Evolutionary conservation across 2,329 filamentous ascomycete species (phyloP), one percentile per base, ranked within the genome.

Genomic region (Macrophomina phaseolina): DNA sequence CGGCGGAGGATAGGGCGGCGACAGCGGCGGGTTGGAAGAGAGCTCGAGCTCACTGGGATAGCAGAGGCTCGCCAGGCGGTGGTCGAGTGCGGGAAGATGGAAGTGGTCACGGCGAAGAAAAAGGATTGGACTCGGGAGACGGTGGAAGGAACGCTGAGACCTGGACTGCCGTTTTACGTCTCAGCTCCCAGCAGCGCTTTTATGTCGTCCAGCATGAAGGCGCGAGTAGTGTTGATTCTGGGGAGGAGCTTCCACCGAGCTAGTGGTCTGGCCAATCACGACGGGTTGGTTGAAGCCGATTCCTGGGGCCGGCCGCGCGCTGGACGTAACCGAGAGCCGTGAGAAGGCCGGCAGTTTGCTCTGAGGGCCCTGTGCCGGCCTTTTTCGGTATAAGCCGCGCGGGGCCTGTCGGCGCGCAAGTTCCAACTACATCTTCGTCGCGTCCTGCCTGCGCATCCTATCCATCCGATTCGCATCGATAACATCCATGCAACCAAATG

Each of bases 271-370:
- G 51, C 63, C 63, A 65, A 65, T 65, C 52, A 65, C 16, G 4
- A 42, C 1, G 23, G 18, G 34, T 4, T 46, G 18, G 32, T 23
- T n/a, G 63, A 40, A 58, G 63, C 63, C 63, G 63, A 48, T 23
- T 48, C 32, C 46, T 46, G 51, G 53, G 53, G 23, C 63, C 63
- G 63, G 58, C 30, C 28, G 32, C 14, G 4, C 3, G 40, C 14
- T 28, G 14, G 28, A 32, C 48, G 63, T 65, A 65, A 46, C 63
- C 63, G 63, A 65, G 63, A 65, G 63, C 63, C 63, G 63, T n/a
- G 32, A 42, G 42, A 40, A n/a, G 42, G 11, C 28, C 63, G 63
- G 63, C 63, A 58, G 40, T 58, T 60, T 60, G 28, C 8, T 11
- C 16, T 45, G 55, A 28, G 16, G 18, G 28, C 40, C 16, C 23